Conservation (phyloP, 257 asterid species). For the Fraxinus anomala region DNA sequence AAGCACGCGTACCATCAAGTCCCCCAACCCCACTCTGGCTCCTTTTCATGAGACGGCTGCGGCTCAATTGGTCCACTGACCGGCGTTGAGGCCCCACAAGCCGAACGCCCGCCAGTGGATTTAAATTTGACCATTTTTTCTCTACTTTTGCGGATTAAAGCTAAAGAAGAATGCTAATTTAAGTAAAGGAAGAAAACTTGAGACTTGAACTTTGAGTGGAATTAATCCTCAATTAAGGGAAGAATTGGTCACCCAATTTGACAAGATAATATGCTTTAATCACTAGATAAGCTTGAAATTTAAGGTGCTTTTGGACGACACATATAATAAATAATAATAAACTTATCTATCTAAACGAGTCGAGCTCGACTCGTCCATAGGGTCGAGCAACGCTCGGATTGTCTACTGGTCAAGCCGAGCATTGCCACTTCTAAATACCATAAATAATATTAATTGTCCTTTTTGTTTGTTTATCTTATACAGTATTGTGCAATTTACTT, state of each 20-base stretch:
- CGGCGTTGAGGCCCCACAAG: conserved; percentile 3
- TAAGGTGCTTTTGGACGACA: background rate
- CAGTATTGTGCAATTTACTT: no score
- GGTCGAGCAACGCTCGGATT: no score
- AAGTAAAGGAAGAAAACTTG: background rate
- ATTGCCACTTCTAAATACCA: no score
- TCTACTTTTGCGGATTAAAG: background rate
- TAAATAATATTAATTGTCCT: no score
- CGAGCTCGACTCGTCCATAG: no score
- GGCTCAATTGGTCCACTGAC: background rate
- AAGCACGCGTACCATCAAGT: conserved; percentile 35
- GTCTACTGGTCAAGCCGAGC: no score
- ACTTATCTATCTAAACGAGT: no score
- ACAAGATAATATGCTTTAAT: background rate
- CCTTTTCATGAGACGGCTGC: conserved; percentile 28
- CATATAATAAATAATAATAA: background rate
- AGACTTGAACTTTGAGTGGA: background rate
- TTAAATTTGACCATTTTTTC: background rate
- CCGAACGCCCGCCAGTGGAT: background rate
- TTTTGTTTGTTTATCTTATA: no score
- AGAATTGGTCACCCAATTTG: background rate
- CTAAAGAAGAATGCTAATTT: background rate
- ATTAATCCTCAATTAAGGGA: conserved; percentile 3
- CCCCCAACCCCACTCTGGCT: conserved; percentile 28
- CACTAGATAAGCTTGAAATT: background rate